Base-by-base conservation (phyloP, 2,329 filamentous ascomycete species). In the Verticillium nubilum region DNA sequence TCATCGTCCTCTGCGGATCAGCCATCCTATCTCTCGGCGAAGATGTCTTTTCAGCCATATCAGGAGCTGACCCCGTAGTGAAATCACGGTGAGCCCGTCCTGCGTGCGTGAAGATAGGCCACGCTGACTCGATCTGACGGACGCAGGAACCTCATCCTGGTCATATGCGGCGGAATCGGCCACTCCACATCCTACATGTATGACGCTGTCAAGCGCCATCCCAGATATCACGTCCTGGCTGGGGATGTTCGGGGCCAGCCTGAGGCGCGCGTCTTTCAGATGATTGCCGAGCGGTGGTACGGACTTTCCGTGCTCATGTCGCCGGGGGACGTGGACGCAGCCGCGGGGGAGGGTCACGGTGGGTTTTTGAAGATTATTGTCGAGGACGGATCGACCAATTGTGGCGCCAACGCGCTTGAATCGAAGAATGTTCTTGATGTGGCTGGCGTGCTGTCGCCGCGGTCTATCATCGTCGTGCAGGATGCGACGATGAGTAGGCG, bases 401-500 rank as follows among this genome's bases (percentile, higher is more conserved):
- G 77, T 61, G 77, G 77, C 17, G 71, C 72, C 13, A 80, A 80
- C 62, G 77, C 77, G 5, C 64, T 64, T 2, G 68, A 76, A 50
- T 73, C 70, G 23, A 64, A 68, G 4, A 67, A 68, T 7, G 58
- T 77, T 4, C 69, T 79, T 1, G 70, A 74, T n/a, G 59, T 55
- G 3, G 62, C 65, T 6, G 67, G 66, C 0, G 54, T 75, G 1
- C 31, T 58, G 1, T 54, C 42, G 5, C 66, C 68, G 0, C 60
- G 60, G 3, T 70, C 67, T 0, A 66, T 70, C 29, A 60, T 78
- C 10, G 63, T 80, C 13, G 69, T 76, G 10, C 77, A 80, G 62
- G 77, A 79, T 63, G 76, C 77, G 0, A 80, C 77, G 0, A 80
- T 80, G 78, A 71, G 71, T 52, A 62, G 72, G 27, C 66, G 76